A percentile compares a stretch with the other conserved stretches of the same genome.
phyloP scores from a whole-genome alignment of 2,329 filamentous ascomycete species.

The Clarireedia hainanense region DNA sequence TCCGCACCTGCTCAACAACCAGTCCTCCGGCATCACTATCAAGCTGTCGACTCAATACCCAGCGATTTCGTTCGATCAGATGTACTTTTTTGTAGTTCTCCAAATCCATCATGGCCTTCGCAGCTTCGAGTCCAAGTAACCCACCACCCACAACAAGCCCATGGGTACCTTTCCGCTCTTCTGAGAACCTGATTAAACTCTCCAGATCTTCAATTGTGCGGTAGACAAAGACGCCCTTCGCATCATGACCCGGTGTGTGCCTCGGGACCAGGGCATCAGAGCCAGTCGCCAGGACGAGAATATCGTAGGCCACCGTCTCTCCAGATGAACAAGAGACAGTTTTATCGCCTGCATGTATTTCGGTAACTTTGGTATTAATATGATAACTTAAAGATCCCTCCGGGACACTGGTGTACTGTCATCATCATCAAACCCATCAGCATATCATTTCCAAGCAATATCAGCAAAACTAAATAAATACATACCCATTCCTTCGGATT shows the following conservation, averaged over 20 bases:
- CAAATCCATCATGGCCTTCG: constrained; percentile 86
- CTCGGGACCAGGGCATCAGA: constrained; percentile 67
- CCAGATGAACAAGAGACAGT: constrained; percentile 63
- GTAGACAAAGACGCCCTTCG: constrained; percentile 82
- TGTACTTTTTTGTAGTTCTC: constrained; percentile 66
- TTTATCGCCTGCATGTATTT: constrained; percentile 57
- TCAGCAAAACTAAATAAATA: background rate
- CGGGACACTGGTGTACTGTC: constrained; percentile 29
- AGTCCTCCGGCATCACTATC: constrained; percentile 74
- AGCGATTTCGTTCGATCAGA: constrained; percentile 73
- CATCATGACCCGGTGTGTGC: constrained; percentile 69
- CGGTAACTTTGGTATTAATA: constrained; percentile 65
- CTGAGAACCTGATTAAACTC: constrained; percentile 66
- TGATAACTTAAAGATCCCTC: constrained; percentile 66
- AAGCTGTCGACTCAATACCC: constrained; percentile 75
- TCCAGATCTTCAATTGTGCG: constrained; percentile 77
- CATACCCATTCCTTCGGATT: constrained; percentile 76
- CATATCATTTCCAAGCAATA: background rate
- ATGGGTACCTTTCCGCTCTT: constrained; percentile 49
- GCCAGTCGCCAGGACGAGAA: constrained; percentile 77
- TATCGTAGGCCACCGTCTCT: constrained; percentile 64
- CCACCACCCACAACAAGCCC: constrained; percentile 80
- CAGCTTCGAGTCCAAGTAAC: constrained; percentile 77
- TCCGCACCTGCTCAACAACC: constrained; percentile 72
- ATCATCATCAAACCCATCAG: background rate